Conservation (phyloP, 2,329 filamentous ascomycete species). For the Hymenoscyphus infarciens region DNA sequence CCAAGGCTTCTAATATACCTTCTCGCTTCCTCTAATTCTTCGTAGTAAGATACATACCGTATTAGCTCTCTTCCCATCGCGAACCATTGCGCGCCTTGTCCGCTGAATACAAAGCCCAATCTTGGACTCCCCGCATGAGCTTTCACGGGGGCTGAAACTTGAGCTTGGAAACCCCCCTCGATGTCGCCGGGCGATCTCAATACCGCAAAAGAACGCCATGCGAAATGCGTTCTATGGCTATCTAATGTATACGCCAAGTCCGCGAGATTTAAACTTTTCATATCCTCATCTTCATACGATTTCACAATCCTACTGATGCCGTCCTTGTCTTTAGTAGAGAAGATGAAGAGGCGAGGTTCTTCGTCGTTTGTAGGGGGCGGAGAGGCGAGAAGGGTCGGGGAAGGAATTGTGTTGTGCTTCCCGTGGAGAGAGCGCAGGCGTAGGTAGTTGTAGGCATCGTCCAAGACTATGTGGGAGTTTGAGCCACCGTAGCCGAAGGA, state of each 20-base stretch:
- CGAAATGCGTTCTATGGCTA: too few species aligned
- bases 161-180: not conserved
- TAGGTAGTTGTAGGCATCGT: slow-evolving; percentile 27
- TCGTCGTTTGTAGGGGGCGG: too few species aligned
- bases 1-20: not conserved
- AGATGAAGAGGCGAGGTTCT: too few species aligned
- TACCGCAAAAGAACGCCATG: not conserved
- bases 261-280: too few species aligned
- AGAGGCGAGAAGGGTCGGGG: too few species aligned
- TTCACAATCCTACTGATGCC: too few species aligned
- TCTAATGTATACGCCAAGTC: too few species aligned
- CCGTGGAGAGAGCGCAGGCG: not conserved
- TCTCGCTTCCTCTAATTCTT: slow-evolving; percentile 3
- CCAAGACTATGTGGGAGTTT: slow-evolving; percentile 22
- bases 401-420: not conserved
- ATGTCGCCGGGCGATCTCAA: not conserved
- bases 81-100: slow-evolving; percentile 33
- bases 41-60: slow-evolving; percentile 9
- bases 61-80: slow-evolving; percentile 28
- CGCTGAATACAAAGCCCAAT: slow-evolving; percentile 28
- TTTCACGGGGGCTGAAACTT: not conserved
- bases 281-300: too few species aligned
- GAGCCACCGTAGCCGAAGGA: slow-evolving; percentile 29
- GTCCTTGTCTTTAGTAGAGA: too few species aligned
- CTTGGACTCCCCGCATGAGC: not conserved